Evolutionary conservation across 73 alveolate genomes (phyloP).

Genomic region (Symbiodinium pilosum): DNA sequence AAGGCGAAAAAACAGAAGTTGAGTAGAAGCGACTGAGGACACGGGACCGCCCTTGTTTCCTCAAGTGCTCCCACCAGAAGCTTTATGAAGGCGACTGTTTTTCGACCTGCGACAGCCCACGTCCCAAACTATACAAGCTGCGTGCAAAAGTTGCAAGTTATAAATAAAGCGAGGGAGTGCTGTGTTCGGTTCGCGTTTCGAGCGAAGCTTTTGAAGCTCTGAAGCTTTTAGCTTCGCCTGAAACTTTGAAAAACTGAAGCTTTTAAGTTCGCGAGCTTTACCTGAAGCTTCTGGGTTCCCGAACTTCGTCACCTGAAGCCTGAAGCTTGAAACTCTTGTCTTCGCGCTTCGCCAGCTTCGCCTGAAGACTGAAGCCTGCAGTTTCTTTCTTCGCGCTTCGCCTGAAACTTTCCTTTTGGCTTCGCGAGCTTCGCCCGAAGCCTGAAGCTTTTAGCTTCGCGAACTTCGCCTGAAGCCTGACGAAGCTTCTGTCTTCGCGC

Average conservation of each 20-base stretch:
- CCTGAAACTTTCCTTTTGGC: not conserved
- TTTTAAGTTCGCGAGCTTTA: not conserved
- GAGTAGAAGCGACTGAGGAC: slow-evolving; percentile 4
- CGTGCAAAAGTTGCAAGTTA: not conserved
- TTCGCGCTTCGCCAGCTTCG: not conserved
- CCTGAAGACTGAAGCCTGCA: not conserved
- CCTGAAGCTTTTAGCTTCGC: too few species aligned
- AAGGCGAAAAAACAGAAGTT: not conserved
- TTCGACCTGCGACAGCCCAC: slow-evolving; percentile 1
- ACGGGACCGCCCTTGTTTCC: not conserved
- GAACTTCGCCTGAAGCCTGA: too few species aligned
- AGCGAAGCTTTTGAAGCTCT: not conserved
- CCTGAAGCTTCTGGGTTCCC: not conserved
- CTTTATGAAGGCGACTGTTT: not conserved
- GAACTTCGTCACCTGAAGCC: not conserved
- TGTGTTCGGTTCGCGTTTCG: not conserved
- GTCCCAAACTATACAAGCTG: not conserved
- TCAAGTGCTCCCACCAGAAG: not conserved
- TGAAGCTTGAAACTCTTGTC: not conserved
- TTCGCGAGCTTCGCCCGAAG: too few species aligned
- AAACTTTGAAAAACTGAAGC: not conserved
- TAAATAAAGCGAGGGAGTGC: not conserved
- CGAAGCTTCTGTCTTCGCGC: too few species aligned
- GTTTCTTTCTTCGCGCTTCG: not conserved
- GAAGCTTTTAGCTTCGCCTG: not conserved